Conservation (phyloP, 768 basidiomycete species). For the Podaxis sp. region DNA sequence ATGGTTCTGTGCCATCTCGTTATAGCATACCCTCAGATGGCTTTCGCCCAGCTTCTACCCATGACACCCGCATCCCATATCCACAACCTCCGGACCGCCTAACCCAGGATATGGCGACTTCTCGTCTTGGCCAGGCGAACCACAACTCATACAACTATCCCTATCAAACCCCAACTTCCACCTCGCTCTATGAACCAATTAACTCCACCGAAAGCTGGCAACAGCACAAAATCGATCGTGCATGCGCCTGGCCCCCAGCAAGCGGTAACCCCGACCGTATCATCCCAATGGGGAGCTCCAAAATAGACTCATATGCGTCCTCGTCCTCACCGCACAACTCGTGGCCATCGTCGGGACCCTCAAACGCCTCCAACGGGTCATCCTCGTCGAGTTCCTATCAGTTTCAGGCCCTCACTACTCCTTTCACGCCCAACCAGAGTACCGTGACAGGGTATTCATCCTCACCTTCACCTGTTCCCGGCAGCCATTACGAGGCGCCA, state of each 20-base stretch:
- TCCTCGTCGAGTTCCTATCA: slow-evolving; percentile 8
- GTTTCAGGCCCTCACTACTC: slow-evolving; percentile 15
- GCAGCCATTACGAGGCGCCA: slow-evolving; percentile 9
- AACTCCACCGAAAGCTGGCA: slow-evolving; percentile 15
- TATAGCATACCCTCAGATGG: slow-evolving; percentile 20
- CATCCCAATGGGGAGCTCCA: slow-evolving; percentile 5
- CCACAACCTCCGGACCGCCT: slow-evolving; percentile 18
- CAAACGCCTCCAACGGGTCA: slow-evolving; percentile 8
- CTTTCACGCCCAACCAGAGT: slow-evolving; percentile 15
- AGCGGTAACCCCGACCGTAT: slow-evolving; percentile 13
- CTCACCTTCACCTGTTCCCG: slow-evolving; percentile 11
- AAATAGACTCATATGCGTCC: slow-evolving; percentile 18
- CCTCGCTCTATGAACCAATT: slow-evolving; percentile 11
- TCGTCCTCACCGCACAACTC: slow-evolving; percentile 15
- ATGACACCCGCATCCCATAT: slow-evolving; percentile 27
- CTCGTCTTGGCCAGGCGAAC: slow-evolving; percentile 17
- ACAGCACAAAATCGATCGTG: slow-evolving; percentile 15
- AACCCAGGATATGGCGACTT: slow-evolving; percentile 17
- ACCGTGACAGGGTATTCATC: slow-evolving; percentile 14
- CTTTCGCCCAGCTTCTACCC: slow-evolving; percentile 23
- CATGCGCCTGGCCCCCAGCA: slow-evolving; percentile 11
- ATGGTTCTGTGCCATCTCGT: slow-evolving; percentile 25
- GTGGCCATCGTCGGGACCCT: slow-evolving; percentile 6
- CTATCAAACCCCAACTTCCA: slow-evolving; percentile 12
- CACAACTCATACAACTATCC: slow-evolving; percentile 17